Evolutionary conservation across 1,284 basidiomycete genomes (phyloP), one percentile per base, ranked within the genome.

Genomic region (Tremellales sp.): DNA sequence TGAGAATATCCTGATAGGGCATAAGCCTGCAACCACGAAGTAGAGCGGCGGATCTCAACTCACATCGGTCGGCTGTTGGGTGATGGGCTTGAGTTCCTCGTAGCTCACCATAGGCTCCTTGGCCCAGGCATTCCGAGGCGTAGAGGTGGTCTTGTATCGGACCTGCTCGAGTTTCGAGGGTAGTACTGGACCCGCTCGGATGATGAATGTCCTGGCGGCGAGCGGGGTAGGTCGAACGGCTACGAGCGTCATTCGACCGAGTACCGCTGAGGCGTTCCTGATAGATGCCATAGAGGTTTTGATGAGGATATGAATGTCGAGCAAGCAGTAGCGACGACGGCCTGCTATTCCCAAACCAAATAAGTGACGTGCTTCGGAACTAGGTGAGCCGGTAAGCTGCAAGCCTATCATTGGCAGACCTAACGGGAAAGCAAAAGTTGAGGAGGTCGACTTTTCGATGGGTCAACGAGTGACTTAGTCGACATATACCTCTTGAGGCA

Each of bases 11-110:
- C 88, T 93, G 57, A 16, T 3, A 14, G n/a, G 8, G 13, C 26
- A 29, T 10, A 9, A 8, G 7, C 34, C 18, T 14, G 22, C 34
- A 26, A 43, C 25, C 10, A 1, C 16, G 14, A n/a, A n/a, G n/a
- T 22, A 21, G 5, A 3, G 21, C 40, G 5, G 31, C 5, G 26
- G 28, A 1, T 12, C 2, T 1, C 8, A 5, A 77, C 85, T 63
- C 65, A 94, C 91, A 28, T 83, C 80, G 24, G 77, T 83, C 0
- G 94, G 94, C 59, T 82, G 83, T 61, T 83, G 71, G 1, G 90
- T 90, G 57, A 81, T 81, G 1, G 85, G 83, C 72, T 95, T 88
- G 40, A 98, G 75, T 56, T 92, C 82, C 27, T 86, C 82, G 67
- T 95, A 97, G 0, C 78, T 78, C 43, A 97, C 74, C 25, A 81